Evolutionary conservation across 768 basidiomycete genomes (phyloP).

Genomic region (Leccinum truebloodii): DNA sequence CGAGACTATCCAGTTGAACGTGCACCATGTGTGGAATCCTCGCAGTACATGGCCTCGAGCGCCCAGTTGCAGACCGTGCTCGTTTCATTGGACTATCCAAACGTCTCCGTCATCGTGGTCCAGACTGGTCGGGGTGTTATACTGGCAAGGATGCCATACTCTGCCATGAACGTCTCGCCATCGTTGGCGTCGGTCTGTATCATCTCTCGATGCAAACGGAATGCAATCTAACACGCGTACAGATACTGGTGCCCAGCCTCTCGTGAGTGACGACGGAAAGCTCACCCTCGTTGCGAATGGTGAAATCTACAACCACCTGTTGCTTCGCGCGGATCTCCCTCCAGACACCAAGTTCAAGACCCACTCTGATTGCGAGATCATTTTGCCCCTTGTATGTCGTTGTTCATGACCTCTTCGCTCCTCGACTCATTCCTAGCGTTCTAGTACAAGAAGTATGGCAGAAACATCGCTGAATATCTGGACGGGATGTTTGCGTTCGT

Average conservation of each 20-base stretch:
- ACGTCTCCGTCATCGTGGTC: slow-evolving; percentile 89
- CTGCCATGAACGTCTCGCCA: slow-evolving; percentile 94
- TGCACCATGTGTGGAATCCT: slow-evolving; percentile 88
- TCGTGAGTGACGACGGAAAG: slow-evolving; percentile 84
- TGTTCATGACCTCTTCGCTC: background rate
- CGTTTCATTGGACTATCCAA: slow-evolving; percentile 85
- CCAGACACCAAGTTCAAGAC: slow-evolving; percentile 85
- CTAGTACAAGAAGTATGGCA: slow-evolving; percentile 85
- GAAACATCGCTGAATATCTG: slow-evolving; percentile 71
- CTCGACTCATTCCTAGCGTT: slow-evolving; percentile 1
- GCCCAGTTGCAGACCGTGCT: slow-evolving; percentile 66
- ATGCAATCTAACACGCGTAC: slow-evolving; percentile 6
- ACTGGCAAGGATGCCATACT: slow-evolving; percentile 82
- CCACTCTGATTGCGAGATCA: slow-evolving; percentile 97
- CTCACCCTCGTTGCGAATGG: slow-evolving; percentile 91
- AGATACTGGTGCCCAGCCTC: slow-evolving; percentile 98
- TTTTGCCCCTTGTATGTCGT: slow-evolving; percentile 78
- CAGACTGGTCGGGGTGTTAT: slow-evolving; percentile 98
- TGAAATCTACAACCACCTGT: slow-evolving; percentile 97
- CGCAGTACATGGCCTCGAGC: slow-evolving; percentile 78
- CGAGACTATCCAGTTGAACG: background rate
- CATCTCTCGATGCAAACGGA: background rate
- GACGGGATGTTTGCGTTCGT: slow-evolving; percentile 99
- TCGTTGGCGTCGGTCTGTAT: slow-evolving; percentile 92
- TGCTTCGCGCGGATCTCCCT: slow-evolving; percentile 68